phyloP scores from a whole-genome alignment of 805 yeast genomes.

The Candida multigemmis region DNA sequence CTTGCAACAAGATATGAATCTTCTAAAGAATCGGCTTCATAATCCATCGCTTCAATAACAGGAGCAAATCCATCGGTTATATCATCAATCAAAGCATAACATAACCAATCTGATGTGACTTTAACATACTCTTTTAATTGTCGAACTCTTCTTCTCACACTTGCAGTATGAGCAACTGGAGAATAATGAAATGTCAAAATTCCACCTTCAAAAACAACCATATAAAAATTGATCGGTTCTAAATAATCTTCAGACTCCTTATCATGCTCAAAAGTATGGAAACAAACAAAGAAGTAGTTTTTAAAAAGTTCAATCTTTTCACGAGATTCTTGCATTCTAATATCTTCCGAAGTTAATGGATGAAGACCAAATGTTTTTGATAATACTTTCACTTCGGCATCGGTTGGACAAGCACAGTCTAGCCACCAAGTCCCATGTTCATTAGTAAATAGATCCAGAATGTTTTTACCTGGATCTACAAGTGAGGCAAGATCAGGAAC shows the following conservation, averaged over 20 bases:
- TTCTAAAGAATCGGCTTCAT: slow-evolving; percentile 76
- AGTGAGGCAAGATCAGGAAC: slow-evolving; percentile 80
- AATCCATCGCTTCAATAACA: slow-evolving; percentile 65
- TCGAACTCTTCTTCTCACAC: slow-evolving; percentile 74
- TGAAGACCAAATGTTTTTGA: slow-evolving; percentile 95
- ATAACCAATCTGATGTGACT: slow-evolving; percentile 74
- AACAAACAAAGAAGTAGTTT: slow-evolving; percentile 88
- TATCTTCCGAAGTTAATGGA: slow-evolving; percentile 97
- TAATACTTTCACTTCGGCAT: slow-evolving; percentile 84
- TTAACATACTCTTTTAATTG: slow-evolving; percentile 70
- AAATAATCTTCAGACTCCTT: slow-evolving; percentile 71
- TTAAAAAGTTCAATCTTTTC: slow-evolving; percentile 92
- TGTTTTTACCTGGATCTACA: slow-evolving; percentile 53
- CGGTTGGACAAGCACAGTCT: slow-evolving; percentile 91
- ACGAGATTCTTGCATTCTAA: slow-evolving; percentile 91
- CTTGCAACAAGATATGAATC: slow-evolving; percentile 78
- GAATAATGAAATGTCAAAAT: slow-evolving; percentile 51
- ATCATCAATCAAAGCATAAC: slow-evolving; percentile 77
- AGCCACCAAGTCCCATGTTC: slow-evolving; percentile 91
- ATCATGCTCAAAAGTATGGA: slow-evolving; percentile 92
- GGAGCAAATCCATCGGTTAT: slow-evolving; percentile 83
- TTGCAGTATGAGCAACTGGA: slow-evolving; percentile 52
- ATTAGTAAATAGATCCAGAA: slow-evolving; percentile 57
- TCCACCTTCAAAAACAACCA: slow-evolving; percentile 54
- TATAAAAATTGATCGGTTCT: slow-evolving; percentile 70